phyloP scores from a whole-genome alignment of 2,329 filamentous ascomycete species.

The Colletotrichum eleusines region DNA sequence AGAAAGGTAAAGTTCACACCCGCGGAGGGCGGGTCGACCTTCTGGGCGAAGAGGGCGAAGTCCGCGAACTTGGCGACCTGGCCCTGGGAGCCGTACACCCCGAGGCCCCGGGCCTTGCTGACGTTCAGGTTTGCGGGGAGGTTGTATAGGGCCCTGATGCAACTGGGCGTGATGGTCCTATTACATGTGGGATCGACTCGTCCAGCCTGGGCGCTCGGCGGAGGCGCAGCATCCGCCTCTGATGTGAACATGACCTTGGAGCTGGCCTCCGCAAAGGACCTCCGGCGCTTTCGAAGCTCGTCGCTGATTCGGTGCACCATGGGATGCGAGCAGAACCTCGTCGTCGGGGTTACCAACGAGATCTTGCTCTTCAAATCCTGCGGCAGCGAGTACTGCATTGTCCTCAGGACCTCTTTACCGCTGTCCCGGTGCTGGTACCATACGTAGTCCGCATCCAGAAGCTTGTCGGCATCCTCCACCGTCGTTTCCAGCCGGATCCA shows the following conservation, averaged over 20 bases:
- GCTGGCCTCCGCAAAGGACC: neutral
- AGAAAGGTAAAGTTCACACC: conserved; percentile 69
- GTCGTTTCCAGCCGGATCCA: conserved; percentile 59
- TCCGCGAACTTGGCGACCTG: conserved; percentile 67
- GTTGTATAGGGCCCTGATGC: conserved; percentile 59
- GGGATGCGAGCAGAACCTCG: conserved; percentile 43
- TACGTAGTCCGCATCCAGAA: conserved; percentile 60
- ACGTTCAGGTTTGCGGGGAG: conserved; percentile 52
- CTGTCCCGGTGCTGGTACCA: conserved; percentile 19
- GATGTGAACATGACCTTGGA: neutral
- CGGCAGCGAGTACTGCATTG: conserved; percentile 48
- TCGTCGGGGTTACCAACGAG: conserved; percentile 64
- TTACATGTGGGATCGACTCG: conserved; percentile 50
- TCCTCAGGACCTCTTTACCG: conserved; percentile 57
- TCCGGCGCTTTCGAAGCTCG: conserved; percentile 20
- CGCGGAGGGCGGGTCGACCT: conserved; percentile 63
- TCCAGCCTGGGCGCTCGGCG: neutral
- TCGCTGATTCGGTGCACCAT: conserved; percentile 46
- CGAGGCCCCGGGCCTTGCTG: conserved; percentile 47
- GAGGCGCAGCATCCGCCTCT: neutral
- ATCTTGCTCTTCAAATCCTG: conserved; percentile 45
- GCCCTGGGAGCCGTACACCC: conserved; percentile 52
- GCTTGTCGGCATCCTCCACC: conserved; percentile 54
- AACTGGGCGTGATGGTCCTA: conserved; percentile 56
- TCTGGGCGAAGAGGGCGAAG: conserved; percentile 66